Percentiles rank a stretch among this genome's conserved stretches.
These are phyloP conservation scores for Populus hybrid DNA, from an alignment of 441 rosid genomes.

Conservation along the genomic window DNA sequence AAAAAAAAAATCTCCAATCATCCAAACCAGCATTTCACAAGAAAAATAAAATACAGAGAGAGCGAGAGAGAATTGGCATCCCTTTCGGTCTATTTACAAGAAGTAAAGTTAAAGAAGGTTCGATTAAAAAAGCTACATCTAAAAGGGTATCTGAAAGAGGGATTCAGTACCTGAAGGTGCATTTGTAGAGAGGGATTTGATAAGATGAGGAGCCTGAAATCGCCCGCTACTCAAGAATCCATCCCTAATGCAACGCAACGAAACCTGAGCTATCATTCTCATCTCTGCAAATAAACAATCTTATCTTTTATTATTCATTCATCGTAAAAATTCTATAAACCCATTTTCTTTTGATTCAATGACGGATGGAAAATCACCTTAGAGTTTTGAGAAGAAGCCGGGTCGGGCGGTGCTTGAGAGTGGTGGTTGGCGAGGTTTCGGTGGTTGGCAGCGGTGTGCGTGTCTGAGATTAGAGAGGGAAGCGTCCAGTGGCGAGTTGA, in stretches of 20 bases:
- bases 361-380: no score
- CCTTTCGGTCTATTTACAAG: not conserved
- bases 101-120: not conserved
- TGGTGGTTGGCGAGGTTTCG: not conserved
- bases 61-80: not conserved
- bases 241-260: constrained; percentile 29
- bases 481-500: not conserved
- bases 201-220: constrained; percentile 15
- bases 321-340: no score
- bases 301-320: no score
- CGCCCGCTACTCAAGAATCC: constrained; percentile 14
- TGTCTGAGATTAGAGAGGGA: not conserved
- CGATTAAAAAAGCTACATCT: not conserved
- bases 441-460: not conserved
- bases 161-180: constrained; percentile 34
- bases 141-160: not conserved
- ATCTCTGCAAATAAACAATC: constrained; percentile 21
- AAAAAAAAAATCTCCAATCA: not conserved
- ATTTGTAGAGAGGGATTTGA: constrained; percentile 33
- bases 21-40: not conserved
- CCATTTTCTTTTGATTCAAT: no score
- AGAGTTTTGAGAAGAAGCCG: no score
- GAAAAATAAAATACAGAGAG: not conserved
- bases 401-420: no score
- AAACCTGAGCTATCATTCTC: constrained; percentile 30